Evolutionary conservation across 1,284 basidiomycete genomes (phyloP).

Genomic region (Heimioporus retisporus): DNA sequence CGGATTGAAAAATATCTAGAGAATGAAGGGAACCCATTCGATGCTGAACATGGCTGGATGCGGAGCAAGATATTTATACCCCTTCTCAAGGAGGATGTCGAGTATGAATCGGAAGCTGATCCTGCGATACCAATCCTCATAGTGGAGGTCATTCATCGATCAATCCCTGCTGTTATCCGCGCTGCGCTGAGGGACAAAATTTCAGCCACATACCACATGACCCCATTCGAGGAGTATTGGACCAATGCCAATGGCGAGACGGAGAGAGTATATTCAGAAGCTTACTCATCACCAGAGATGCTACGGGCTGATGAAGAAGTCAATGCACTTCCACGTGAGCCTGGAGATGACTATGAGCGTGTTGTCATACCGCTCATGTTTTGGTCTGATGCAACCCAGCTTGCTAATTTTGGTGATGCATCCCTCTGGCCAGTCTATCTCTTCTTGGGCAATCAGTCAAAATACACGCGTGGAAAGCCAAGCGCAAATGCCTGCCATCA

Average conservation of each 20-base stretch:
- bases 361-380: conserved; percentile 40
- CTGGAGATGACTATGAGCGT: conserved; percentile 8
- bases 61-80: background rate
- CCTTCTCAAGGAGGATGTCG: background rate
- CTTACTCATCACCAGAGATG: conserved; percentile 30
- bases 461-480: conserved; percentile 13
- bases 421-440: conserved; percentile 44
- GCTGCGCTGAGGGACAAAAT: background rate
- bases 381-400: conserved; percentile 43
- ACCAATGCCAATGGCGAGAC: conserved; percentile 5
- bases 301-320: conserved; percentile 23
- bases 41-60: conserved; percentile 1
- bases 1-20: background rate
- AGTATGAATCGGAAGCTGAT: background rate
- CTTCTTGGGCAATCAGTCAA: conserved; percentile 36
- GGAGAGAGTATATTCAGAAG: conserved; percentile 23
- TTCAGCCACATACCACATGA: background rate
- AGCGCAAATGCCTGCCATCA: conserved; percentile 35
- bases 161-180: background rate
- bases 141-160: background rate
- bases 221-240: conserved; percentile 30
- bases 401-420: conserved; percentile 27
- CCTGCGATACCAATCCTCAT: background rate
- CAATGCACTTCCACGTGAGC: conserved; percentile 18
- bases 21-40: background rate